These are phyloP conservation scores for Brettanomyces sp. DNA, from an alignment of 805 yeast genomes.

Conservation along the genomic window DNA sequence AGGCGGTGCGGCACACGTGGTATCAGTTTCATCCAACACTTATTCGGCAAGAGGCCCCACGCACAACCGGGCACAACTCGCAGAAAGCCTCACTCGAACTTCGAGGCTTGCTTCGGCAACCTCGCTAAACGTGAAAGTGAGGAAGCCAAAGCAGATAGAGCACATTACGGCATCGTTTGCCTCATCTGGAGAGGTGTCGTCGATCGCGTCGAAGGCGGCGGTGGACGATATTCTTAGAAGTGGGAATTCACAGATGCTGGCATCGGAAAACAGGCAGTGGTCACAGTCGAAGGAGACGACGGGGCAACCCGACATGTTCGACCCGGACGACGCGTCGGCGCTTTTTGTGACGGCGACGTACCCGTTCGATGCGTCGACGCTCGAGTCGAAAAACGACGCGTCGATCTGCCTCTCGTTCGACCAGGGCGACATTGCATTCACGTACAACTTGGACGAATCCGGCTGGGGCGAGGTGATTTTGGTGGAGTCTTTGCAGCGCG, in stretches of 20 bases:
- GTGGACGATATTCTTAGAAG: background rate
- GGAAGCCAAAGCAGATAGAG: too few species aligned
- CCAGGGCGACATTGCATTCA: conserved; percentile 63
- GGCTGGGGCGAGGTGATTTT: conserved; percentile 87
- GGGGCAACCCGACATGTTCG: conserved; percentile 4
- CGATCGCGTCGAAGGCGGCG: conserved; percentile 2
- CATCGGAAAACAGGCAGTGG: background rate
- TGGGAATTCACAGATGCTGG: too few species aligned
- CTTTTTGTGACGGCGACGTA: conserved; percentile 27
- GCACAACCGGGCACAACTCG: too few species aligned
- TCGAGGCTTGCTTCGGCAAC: too few species aligned
- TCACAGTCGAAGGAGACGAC: background rate
- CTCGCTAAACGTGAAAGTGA: too few species aligned
- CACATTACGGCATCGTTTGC: conserved; percentile 2
- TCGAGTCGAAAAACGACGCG: conserved; percentile 57
- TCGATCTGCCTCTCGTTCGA: conserved; percentile 67
- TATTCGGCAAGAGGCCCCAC: background rate
- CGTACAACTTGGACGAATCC: conserved; percentile 67
- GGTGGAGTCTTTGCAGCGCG: conserved; percentile 51
- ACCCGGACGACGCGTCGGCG: conserved; percentile 26
- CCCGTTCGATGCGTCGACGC: conserved; percentile 30
- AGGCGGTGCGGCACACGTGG: background rate
- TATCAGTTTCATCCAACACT: background rate
- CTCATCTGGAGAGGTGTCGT: background rate
- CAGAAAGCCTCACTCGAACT: too few species aligned